Evolutionary conservation across 331 rosid genomes (phyloP).

Genomic region (Rhamnella rubrinervis): DNA sequence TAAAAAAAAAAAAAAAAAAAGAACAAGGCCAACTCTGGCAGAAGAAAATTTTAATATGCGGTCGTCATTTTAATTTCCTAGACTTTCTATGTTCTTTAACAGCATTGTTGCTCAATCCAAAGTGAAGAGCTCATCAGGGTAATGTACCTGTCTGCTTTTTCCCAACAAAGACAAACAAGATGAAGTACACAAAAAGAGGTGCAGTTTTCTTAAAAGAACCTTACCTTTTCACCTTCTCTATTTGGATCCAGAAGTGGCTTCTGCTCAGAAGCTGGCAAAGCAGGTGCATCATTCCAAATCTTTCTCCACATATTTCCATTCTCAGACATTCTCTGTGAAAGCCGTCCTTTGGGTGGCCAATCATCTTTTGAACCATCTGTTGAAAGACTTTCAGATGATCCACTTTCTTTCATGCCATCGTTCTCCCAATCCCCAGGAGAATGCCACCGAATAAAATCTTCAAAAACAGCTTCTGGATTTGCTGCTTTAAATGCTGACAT

Average conservation of each 20-base stretch:
- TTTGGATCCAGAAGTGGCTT: conserved; percentile 88
- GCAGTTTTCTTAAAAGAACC: background rate
- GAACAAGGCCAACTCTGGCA: too few species aligned
- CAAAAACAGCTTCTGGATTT: conserved; percentile 87
- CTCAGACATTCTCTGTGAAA: conserved; percentile 98
- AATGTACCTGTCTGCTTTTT: too few species aligned
- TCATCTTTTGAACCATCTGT: conserved; percentile 36
- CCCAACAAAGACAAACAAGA: too few species aligned
- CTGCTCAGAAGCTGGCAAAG: conserved; percentile 81
- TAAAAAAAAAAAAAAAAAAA: too few species aligned
- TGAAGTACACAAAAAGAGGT: too few species aligned
- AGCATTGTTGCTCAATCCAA: too few species aligned
- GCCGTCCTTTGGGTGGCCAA: conserved; percentile 83
- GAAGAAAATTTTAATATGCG: too few species aligned
- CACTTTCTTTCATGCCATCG: conserved; percentile 34
- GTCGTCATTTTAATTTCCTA: too few species aligned
- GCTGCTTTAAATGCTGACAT: conserved; percentile 99
- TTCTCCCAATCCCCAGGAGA: conserved; percentile 98
- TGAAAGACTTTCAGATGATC: conserved; percentile 36
- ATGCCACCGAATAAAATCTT: conserved; percentile 99
- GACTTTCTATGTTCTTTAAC: too few species aligned
- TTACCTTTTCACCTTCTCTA: conserved; percentile 94
- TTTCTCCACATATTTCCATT: conserved; percentile 86
- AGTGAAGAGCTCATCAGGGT: too few species aligned
- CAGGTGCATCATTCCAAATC: conserved; percentile 72